phyloP scores from a whole-genome alignment of 2,329 filamentous ascomycete genomes.

The Venturia aucupariae region DNA sequence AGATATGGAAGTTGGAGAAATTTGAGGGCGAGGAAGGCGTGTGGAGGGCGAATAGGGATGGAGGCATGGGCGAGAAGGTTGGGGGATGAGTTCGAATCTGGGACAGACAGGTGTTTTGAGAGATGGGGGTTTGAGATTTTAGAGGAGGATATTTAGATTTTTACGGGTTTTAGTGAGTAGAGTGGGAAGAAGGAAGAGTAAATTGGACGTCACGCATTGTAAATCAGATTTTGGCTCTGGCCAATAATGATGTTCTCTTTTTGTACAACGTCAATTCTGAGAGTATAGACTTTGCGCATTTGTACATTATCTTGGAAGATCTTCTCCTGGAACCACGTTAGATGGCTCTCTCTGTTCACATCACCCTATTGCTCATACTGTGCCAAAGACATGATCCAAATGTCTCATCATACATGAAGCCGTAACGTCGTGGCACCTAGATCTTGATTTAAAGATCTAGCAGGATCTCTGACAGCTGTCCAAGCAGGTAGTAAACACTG shows the following conservation, averaged over 20 bases:
- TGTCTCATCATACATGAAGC: not conserved
- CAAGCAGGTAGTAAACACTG: not conserved
- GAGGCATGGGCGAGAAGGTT: constrained; percentile 24
- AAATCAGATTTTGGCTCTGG: not conserved
- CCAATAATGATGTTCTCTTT: not conserved
- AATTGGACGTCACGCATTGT: not conserved
- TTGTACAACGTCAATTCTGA: not conserved
- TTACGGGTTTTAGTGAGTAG: no score
- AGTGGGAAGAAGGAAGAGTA: no score
- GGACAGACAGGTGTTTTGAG: no score
- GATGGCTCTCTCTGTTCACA: not conserved
- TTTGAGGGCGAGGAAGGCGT: constrained; percentile 70
- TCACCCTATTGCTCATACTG: not conserved
- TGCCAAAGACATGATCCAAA: not conserved
- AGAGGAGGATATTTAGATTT: no score
- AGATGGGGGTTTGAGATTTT: not conserved
- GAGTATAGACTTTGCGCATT: not conserved
- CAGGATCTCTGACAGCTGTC: not conserved
- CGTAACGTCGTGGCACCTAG: not conserved
- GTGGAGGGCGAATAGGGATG: constrained; percentile 84
- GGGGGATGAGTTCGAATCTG: not conserved
- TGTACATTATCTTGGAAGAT: not conserved
- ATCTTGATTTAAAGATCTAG: not conserved
- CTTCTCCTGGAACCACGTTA: not conserved
- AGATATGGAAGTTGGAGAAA: constrained; percentile 92